Conservation (phyloP, 2,329 filamentous ascomycete species). For the Talaromyces albobiverticillius region DNA sequence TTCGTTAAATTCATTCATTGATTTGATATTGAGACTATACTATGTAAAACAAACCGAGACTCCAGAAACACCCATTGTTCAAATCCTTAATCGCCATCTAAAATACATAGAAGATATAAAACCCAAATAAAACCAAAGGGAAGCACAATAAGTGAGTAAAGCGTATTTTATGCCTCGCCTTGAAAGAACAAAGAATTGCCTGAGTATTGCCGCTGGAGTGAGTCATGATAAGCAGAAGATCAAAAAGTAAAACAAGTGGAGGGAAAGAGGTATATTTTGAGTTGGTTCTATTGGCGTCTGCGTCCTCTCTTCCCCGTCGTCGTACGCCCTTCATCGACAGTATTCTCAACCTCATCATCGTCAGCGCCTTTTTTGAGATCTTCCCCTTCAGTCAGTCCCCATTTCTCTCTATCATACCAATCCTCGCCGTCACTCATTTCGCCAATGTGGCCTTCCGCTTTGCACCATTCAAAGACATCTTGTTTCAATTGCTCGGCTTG, state of each 20-base stretch:
- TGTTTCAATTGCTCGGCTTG: slow-evolving; percentile 59
- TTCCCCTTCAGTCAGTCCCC: slow-evolving; percentile 54
- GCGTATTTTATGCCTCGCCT: neutral
- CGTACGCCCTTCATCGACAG: slow-evolving; percentile 38
- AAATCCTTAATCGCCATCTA: slow-evolving; percentile 11
- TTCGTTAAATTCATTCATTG: neutral
- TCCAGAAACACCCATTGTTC: slow-evolving; percentile 34
- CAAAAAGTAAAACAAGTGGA: neutral
- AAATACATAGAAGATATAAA: slow-evolving; percentile 7
- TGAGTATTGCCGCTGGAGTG: neutral
- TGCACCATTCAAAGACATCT: slow-evolving; percentile 59
- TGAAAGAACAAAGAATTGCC: neutral
- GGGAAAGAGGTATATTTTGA: neutral
- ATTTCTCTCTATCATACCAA: slow-evolving; percentile 63
- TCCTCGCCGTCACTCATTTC: slow-evolving; percentile 68
- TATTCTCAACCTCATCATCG: slow-evolving; percentile 57
- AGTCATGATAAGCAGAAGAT: neutral
- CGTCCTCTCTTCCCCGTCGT: slow-evolving; percentile 39
- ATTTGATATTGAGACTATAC: neutral
- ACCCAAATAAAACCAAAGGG: slow-evolving; percentile 1
- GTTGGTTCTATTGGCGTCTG: slow-evolving; percentile 20
- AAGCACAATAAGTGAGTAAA: slow-evolving; percentile 4
- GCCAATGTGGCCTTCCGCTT: slow-evolving; percentile 61
- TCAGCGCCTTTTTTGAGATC: slow-evolving; percentile 60
- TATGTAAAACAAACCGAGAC: neutral